Conservation (phyloP, 2,329 filamentous ascomycete genomes). For the Bipolaris sorokiniana region DNA sequence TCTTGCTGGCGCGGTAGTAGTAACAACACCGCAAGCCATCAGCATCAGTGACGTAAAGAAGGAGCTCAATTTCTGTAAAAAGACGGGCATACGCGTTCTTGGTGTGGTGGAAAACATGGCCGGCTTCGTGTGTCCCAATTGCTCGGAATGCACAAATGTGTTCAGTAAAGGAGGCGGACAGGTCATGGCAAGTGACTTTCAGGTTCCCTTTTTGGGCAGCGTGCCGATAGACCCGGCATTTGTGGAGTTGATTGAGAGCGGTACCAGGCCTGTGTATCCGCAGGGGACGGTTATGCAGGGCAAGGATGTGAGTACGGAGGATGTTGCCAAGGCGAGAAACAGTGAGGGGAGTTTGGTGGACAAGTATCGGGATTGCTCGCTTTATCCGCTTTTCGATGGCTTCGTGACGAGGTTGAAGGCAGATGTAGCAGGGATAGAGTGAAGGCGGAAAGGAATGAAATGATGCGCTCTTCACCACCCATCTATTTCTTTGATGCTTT, state of each 20-base stretch:
- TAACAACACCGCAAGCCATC: constrained; percentile 95
- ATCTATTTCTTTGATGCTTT: neutral
- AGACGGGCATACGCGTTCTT: constrained; percentile 78
- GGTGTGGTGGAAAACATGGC: constrained; percentile 98
- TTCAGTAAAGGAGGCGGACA: constrained; percentile 91
- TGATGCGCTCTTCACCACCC: neutral
- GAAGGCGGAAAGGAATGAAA: neutral
- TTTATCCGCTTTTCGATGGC: constrained; percentile 70
- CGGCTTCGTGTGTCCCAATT: constrained; percentile 80
- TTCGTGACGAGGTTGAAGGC: constrained; percentile 64
- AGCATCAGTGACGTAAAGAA: constrained; percentile 93
- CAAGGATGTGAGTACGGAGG: constrained; percentile 35
- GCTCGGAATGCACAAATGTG: constrained; percentile 85
- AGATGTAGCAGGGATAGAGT: constrained; percentile 32
- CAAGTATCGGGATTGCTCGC: constrained; percentile 75
- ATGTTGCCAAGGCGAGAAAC: constrained; percentile 21
- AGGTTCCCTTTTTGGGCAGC: constrained; percentile 80
- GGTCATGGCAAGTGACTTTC: constrained; percentile 86
- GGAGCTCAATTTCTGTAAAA: constrained; percentile 90
- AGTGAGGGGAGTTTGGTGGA: constrained; percentile 62
- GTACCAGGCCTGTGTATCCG: constrained; percentile 69
- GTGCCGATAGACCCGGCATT: constrained; percentile 95
- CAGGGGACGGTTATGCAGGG: constrained; percentile 62
- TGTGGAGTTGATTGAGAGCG: constrained; percentile 82
- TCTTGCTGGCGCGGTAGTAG: constrained; percentile 86